Evolutionary conservation across 2,329 filamentous ascomycete species (phyloP).

Genomic region (Acrodontium crateriforme): DNA sequence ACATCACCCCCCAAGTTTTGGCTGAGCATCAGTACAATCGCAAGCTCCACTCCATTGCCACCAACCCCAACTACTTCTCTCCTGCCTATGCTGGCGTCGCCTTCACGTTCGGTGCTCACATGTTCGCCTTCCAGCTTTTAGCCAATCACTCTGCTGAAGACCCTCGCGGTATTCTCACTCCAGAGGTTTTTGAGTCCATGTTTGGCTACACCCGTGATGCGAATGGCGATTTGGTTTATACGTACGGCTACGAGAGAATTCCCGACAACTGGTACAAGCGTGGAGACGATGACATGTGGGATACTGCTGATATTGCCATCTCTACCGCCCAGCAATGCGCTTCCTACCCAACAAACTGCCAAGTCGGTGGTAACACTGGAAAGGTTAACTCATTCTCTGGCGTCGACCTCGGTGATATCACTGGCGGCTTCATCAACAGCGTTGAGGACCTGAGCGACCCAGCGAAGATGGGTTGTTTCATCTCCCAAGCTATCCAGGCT

Average conservation of each 20-base stretch:
- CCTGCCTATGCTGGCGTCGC: constrained; percentile 14
- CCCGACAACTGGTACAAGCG: constrained; percentile 17
- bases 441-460: constrained; percentile 12
- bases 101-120: constrained; percentile 17
- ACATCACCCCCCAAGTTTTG: constrained; percentile 11
- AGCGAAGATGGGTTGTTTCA: constrained; percentile 12
- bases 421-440: constrained; percentile 12
- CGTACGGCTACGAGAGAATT: constrained; percentile 12
- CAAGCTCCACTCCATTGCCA: constrained; percentile 15
- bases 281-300: constrained; percentile 12
- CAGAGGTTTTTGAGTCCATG: constrained; percentile 10
- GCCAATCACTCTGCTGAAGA: constrained; percentile 15
- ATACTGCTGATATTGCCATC: constrained; percentile 10
- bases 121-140: constrained; percentile 13
- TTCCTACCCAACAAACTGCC: constrained; percentile 11
- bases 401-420: constrained; percentile 12
- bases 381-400: constrained; percentile 14
- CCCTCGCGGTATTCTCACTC: constrained; percentile 11
- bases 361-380: constrained; percentile 15
- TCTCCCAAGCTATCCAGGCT: constrained; percentile 12
- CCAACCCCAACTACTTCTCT: constrained; percentile 16
- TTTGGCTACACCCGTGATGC: constrained; percentile 14
- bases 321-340: constrained; percentile 15
- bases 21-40: constrained; percentile 15
- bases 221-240: constrained; percentile 9